Conservation (phyloP, 768 basidiomycete species). For the Amanita subjunquillea region DNA sequence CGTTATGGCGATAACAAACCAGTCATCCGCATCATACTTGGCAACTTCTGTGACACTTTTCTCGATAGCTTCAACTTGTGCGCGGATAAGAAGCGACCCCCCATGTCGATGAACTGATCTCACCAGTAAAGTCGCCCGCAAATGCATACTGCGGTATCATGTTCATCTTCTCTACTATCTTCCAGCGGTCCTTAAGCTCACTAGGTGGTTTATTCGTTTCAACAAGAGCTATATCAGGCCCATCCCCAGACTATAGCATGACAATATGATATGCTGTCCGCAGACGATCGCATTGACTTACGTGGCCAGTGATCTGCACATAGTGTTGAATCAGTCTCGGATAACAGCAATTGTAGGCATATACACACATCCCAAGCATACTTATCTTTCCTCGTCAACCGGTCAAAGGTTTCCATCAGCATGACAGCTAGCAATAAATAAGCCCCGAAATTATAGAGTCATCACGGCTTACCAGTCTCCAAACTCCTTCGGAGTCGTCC, state of each 20-base stretch:
- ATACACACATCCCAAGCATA: slow-evolving; percentile 66
- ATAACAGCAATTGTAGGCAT: background rate
- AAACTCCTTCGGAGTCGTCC: slow-evolving; percentile 51
- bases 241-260: slow-evolving; percentile 46
- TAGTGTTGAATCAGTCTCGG: background rate
- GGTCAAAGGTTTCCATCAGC: slow-evolving; percentile 65
- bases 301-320: slow-evolving; percentile 52
- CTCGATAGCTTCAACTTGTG: slow-evolving; percentile 50
- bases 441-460: background rate
- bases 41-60: slow-evolving; percentile 52
- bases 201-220: slow-evolving; percentile 36
- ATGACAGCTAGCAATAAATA: slow-evolving; percentile 38
- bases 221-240: slow-evolving; percentile 43
- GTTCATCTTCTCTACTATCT: slow-evolving; percentile 59
- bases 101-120: slow-evolving; percentile 3
- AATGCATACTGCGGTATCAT: slow-evolving; percentile 62
- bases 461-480: slow-evolving; percentile 42
- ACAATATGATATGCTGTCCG: background rate
- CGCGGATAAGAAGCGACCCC: slow-evolving; percentile 1
- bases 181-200: slow-evolving; percentile 53
- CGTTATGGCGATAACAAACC: slow-evolving; percentile 63
- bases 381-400: slow-evolving; percentile 54
- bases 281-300: slow-evolving; percentile 19
- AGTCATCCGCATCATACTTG: slow-evolving; percentile 62
- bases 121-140: slow-evolving; percentile 57